Conservation (phyloP, 306 rosid species). For the Sophora flavescens region DNA sequence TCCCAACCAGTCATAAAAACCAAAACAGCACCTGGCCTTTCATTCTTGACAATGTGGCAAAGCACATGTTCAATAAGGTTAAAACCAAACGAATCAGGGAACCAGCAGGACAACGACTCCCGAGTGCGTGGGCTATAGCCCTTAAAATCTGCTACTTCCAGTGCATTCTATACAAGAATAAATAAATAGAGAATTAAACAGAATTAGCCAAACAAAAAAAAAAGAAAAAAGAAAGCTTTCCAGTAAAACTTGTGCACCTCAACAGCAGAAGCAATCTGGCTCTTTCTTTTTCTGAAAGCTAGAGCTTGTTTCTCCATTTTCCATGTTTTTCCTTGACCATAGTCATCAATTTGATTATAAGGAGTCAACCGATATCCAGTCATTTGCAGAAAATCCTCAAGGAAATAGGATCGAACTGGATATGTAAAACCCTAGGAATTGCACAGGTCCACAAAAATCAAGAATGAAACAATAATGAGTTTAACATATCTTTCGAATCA, state of each 20-base stretch:
- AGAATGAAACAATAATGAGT: conserved; percentile 43
- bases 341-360: conserved; percentile 91
- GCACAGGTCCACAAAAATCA: conserved; percentile 24
- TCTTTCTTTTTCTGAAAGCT: conserved; percentile 79
- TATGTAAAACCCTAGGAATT: conserved; percentile 84
- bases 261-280: conserved; percentile 88
- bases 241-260: conserved; percentile 62
- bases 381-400: conserved; percentile 84
- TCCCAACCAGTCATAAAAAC: conserved; percentile 99
- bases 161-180: conserved; percentile 70
- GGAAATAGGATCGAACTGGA: conserved; percentile 85
- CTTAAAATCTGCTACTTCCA: conserved; percentile 72
- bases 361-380: conserved; percentile 77
- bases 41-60: conserved; percentile 82
- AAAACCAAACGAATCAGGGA: conserved; percentile 89
- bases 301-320: conserved; percentile 91
- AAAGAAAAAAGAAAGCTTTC: conserved; percentile 1
- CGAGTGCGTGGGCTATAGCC: conserved; percentile 68
- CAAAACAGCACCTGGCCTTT: conserved; percentile 84
- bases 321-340: conserved; percentile 93
- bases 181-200: conserved; percentile 37
- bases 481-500: neutral
- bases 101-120: conserved; percentile 89
- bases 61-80: conserved; percentile 84
- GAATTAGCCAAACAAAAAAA: conserved; percentile 5